Evolutionary conservation across 495 filamentous ascomycete genomes (phyloP).

Genomic region (Extremus antarcticus): DNA sequence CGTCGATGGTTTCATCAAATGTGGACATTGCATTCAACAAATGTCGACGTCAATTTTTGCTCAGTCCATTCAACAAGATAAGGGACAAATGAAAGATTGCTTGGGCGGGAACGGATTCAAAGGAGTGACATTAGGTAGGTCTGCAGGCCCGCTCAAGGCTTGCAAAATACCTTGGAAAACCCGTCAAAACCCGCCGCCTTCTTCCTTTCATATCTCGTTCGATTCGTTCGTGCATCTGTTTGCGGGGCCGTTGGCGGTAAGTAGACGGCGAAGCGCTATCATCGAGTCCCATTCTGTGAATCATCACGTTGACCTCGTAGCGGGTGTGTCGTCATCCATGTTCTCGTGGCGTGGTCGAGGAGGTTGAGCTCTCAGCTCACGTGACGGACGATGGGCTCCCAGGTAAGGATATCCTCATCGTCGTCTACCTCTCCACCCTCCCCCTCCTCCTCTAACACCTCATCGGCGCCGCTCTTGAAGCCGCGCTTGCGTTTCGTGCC

Average conservation of each 20-base stretch:
- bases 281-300: too few species aligned
- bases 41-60: too few species aligned
- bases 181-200: background rate
- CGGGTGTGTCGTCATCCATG: too few species aligned
- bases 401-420: conserved; percentile 14
- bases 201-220: background rate
- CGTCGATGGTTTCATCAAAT: too few species aligned
- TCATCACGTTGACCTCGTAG: too few species aligned
- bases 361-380: conserved; percentile 33
- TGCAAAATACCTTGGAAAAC: background rate
- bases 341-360: too few species aligned
- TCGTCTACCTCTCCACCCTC: conserved; percentile 42
- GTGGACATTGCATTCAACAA: too few species aligned
- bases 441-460: conserved; percentile 38
- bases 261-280: background rate
- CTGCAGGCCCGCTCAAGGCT: background rate
- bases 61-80: too few species aligned
- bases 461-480: conserved; percentile 28
- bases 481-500: conserved; percentile 26
- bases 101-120: too few species aligned
- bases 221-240: too few species aligned
- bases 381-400: background rate
- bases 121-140: background rate
- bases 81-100: too few species aligned
- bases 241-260: too few species aligned